phyloP scores from a whole-genome alignment of 2,329 filamentous ascomycete species.

The Microcera coccophila region DNA sequence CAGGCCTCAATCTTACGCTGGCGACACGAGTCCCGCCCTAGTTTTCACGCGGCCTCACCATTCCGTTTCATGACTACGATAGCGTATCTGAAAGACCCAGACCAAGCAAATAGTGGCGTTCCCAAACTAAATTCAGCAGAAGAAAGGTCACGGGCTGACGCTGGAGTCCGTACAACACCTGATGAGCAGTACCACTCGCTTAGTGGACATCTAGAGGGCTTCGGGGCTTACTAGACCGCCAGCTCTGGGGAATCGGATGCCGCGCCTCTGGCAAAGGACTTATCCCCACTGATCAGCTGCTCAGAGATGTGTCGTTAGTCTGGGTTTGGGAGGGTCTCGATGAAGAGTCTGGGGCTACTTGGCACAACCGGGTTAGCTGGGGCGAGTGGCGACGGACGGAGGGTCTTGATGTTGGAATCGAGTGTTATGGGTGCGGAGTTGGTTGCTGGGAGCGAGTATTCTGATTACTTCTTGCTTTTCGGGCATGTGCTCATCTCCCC shows the following conservation, averaged over 20 bases:
- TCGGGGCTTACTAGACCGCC: conserved; percentile 30
- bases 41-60: no score
- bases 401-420: conserved; percentile 29
- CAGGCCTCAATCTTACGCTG: no score
- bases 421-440: no score
- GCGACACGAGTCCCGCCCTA: no score
- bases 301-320: not conserved
- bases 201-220: conserved; percentile 30
- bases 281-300: not conserved
- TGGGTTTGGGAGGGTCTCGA: conserved; percentile 12
- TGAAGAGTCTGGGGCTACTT: conserved; percentile 11
- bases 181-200: conserved; percentile 29
- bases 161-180: not conserved
- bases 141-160: not conserved
- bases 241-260: conserved; percentile 30
- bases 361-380: conserved; percentile 27
- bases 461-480: no score
- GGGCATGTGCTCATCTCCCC: no score
- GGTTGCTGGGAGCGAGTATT: no score
- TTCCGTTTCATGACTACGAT: no score
- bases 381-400: conserved; percentile 36
- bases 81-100: no score
- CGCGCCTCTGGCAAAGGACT: not conserved
- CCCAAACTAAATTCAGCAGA: conserved; percentile 7
- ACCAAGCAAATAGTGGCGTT: not conserved